Percentiles rank a stretch among this genome's conserved stretches.
Conservation (phyloP, 306 rosid genomes). For the Trifolium subterraneum region DNA sequence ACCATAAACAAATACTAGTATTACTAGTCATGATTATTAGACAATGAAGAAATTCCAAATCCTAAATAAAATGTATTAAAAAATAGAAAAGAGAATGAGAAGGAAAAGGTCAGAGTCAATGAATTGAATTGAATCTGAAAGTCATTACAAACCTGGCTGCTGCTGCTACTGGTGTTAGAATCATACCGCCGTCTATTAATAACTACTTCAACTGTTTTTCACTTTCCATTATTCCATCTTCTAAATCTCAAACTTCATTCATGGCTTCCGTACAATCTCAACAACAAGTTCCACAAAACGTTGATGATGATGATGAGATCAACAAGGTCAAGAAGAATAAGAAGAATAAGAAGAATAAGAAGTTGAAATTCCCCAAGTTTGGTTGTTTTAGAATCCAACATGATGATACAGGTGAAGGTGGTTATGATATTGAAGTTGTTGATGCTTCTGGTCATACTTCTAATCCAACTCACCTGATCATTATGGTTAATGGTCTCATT, state of each 20-base stretch:
- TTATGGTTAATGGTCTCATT: slow-evolving; percentile 81
- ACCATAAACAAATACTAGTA: neutral
- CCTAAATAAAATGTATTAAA: neutral
- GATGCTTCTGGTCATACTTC: slow-evolving; percentile 50
- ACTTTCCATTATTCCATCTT: neutral
- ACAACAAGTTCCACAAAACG: slow-evolving; percentile 35
- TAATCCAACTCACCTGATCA: slow-evolving; percentile 65
- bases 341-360: slow-evolving; percentile 29
- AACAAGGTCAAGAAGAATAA: neutral
- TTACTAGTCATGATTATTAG: no score
- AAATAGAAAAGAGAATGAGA: neutral
- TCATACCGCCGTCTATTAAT: neutral
- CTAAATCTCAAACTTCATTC: neutral
- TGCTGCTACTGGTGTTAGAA: neutral
- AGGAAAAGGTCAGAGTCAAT: neutral
- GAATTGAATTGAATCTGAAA: neutral
- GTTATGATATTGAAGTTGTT: slow-evolving; percentile 63
- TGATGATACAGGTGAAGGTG: slow-evolving; percentile 46
- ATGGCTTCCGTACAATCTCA: slow-evolving; percentile 46
- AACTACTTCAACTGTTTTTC: neutral
- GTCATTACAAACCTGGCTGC: neutral
- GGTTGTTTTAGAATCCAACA: slow-evolving; percentile 61
- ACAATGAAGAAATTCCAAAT: neutral
- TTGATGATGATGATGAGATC: neutral
- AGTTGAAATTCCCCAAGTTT: slow-evolving; percentile 49